Percentiles rank a stretch among this genome's conserved stretches.
Conservation (phyloP, 1,139 yeast genomes). For the Lodderomyces elongisporus region DNA sequence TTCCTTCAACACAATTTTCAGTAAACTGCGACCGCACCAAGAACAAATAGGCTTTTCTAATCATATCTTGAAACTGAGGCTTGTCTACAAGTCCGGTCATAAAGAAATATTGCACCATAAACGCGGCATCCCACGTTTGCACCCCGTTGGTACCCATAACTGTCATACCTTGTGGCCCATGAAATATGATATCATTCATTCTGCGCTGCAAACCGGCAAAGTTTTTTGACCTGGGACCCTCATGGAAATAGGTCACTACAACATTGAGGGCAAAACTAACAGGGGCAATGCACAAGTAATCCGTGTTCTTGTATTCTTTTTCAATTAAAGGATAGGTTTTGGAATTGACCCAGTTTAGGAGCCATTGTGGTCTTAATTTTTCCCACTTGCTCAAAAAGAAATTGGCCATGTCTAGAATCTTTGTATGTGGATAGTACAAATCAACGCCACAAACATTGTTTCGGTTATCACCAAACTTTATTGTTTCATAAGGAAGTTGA, state of each 20-base stretch:
- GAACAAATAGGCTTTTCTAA: constrained; percentile 63
- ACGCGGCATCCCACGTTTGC: constrained; percentile 96
- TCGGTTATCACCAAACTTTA: constrained; percentile 67
- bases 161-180: constrained; percentile 87
- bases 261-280: constrained; percentile 84
- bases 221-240: constrained; percentile 63
- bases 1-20: constrained; percentile 70
- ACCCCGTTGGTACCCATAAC: constrained; percentile 98
- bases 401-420: constrained; percentile 61
- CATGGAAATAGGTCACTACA: constrained; percentile 61
- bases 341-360: constrained; percentile 49
- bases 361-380: constrained; percentile 70
- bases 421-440: constrained; percentile 87
- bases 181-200: constrained; percentile 73
- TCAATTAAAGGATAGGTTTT: constrained; percentile 58
- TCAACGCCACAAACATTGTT: constrained; percentile 90
- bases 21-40: constrained; percentile 81
- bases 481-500: constrained; percentile 53
- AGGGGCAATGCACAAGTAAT: constrained; percentile 86
- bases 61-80: constrained; percentile 60
- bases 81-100: constrained; percentile 73
- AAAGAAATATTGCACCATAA: constrained; percentile 78
- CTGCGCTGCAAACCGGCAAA: constrained; percentile 55
- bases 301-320: constrained; percentile 77
- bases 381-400: constrained; percentile 59